Evolutionary conservation across 805 yeast genomes (phyloP), one percentile per base, ranked within the genome.

Genomic region (Barnettozyma sp.): DNA sequence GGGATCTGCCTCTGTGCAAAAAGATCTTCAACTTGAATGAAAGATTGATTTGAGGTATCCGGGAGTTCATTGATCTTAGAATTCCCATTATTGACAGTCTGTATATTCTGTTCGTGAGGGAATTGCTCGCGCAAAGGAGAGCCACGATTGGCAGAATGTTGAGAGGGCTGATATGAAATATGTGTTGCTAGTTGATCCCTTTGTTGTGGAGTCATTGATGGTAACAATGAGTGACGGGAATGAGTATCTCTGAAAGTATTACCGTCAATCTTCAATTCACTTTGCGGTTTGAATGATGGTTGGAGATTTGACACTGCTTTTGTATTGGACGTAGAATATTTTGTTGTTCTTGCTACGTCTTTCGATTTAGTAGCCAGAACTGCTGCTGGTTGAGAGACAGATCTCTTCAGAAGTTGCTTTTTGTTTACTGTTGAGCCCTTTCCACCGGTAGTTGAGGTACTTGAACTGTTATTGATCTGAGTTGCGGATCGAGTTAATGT

Each of bases 371-470:
- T 12, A 14, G 18, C 37, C 16, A 45, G 12, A 13, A 44, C 41
- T 15, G 52, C 16, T 6, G 44, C 40, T 2, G 56, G 56, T 26
- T 49, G 54, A 2, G 56, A 52, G 2, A 36, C 26, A 0, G 54
- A 39, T 44, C 57, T 44, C 27, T 52, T 52, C 23, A 49, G 30
- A 0, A 44, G 23, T 14, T 41, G 33, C 25, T 49, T 52, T 38
- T 50, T 52, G 2, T 39, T 21, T 9, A 38, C 22, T n/a, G 24
- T 37, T 6, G 7, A 24, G 6, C 13, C 34, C 6, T 4, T 27
- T 23, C 20, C 22, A 23, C 13, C 8, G n/a, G 18, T 25, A 15
- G n/a, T 13, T 12, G 16, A 13, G 10, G 10, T 16, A 12, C 19
- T 16, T 4, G 32, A 8, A 6, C 8, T 14, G 3, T 33, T 10